Evolutionary conservation across 2,329 filamentous ascomycete species (phyloP).

Genomic region (Golovinomyces cichoracearum): DNA sequence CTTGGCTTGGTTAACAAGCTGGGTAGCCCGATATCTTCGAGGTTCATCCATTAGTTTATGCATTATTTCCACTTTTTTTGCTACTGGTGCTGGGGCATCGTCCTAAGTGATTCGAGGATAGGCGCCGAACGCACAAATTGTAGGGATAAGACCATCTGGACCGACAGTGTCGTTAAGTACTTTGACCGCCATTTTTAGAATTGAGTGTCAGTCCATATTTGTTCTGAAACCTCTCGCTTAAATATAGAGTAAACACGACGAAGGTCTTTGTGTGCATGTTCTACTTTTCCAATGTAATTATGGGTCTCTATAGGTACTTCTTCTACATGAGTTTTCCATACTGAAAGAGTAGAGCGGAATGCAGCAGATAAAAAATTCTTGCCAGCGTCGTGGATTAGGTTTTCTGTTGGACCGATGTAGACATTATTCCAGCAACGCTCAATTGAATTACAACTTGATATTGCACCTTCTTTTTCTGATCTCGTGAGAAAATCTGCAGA

Average conservation of each 20-base stretch:
- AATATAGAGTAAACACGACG: constrained; percentile 1
- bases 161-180: neutral
- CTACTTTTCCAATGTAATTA: neutral
- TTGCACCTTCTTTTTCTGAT: neutral
- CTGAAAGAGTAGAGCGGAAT: neutral
- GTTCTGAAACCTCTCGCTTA: neutral
- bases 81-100: neutral
- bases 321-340: neutral
- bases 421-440: constrained; percentile 1
- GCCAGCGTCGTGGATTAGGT: constrained; percentile 1
- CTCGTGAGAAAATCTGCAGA: constrained; percentile 1
- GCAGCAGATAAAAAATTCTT: constrained; percentile 3
- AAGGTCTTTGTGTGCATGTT: neutral
- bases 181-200: neutral
- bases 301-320: neutral
- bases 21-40: neutral
- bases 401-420: constrained; percentile 2
- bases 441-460: neutral
- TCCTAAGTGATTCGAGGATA: neutral
- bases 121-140: neutral
- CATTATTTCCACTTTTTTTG: neutral
- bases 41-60: neutral
- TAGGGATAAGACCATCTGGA: neutral
- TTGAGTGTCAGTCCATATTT: neutral
- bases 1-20: neutral